Percentiles rank a stretch among this genome's conserved stretches.
phyloP scores from a whole-genome alignment of 371 early-diverging fungal species.

The Entomophthora muscae region DNA sequence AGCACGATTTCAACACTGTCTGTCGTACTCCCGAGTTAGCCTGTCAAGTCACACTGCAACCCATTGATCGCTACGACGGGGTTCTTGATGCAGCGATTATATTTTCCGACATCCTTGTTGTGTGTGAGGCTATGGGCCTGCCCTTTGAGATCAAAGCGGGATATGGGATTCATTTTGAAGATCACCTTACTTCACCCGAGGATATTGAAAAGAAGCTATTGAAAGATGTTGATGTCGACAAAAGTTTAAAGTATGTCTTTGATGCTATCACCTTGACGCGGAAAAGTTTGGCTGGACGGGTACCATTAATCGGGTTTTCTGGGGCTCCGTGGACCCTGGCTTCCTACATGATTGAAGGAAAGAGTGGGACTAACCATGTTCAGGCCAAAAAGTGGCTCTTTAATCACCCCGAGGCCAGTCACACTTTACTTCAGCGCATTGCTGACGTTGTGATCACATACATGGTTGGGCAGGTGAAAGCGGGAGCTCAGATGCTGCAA shows the following conservation, averaged over 20 bases:
- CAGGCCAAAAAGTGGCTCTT: constrained; percentile 84
- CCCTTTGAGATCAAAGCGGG: constrained; percentile 84
- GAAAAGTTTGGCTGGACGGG: constrained; percentile 61
- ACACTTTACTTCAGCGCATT: constrained; percentile 56
- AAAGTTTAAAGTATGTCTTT: constrained; percentile 78
- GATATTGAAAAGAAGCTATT: constrained; percentile 45
- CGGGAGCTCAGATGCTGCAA: constrained; percentile 96
- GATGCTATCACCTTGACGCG: constrained; percentile 89
- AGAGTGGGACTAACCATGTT: constrained; percentile 76
- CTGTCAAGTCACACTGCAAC: constrained; percentile 89
- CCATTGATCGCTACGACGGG: constrained; percentile 77
- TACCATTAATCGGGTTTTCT: constrained; percentile 85
- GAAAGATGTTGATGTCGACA: constrained; percentile 43
- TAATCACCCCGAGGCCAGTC: constrained; percentile 58
- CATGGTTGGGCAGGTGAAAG: constrained; percentile 81
- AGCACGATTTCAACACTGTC: constrained; percentile 85
- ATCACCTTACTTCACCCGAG: constrained; percentile 50
- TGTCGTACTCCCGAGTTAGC: constrained; percentile 88
- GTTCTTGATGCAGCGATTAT: constrained; percentile 93
- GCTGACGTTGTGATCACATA: constrained; percentile 73
- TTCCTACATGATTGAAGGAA: constrained; percentile 98
- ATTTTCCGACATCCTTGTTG: constrained; percentile 92
- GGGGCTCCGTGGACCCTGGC: constrained; percentile 97
- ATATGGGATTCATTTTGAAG: constrained; percentile 83
- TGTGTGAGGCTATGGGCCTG: constrained; percentile 93